A percentile compares a stretch with the other conserved stretches of the same genome.
Evolutionary conservation across 2,329 filamentous ascomycete species (phyloP).

Genomic region (Didymella keratinophila): DNA sequence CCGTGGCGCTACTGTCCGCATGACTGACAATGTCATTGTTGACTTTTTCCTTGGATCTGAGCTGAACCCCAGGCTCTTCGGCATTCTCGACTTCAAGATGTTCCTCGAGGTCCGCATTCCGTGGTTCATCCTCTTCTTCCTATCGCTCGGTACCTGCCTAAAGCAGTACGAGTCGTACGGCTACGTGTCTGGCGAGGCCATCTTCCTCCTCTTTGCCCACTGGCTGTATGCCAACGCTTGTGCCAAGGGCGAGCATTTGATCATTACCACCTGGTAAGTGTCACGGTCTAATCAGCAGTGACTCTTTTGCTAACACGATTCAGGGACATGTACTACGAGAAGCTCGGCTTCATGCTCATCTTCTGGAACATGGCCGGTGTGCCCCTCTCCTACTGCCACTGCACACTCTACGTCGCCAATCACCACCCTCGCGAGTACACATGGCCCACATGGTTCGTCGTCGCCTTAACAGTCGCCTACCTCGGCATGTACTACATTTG

Average conservation of each 20-base stretch:
- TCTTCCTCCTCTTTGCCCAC: conserved; percentile 86
- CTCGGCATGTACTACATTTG: conserved; percentile 88
- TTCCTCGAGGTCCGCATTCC: conserved; percentile 93
- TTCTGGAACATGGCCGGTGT: conserved; percentile 97
- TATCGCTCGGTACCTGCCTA: conserved; percentile 77
- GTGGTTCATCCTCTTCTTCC: conserved; percentile 87
- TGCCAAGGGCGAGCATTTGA: conserved; percentile 89
- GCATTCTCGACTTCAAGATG: conserved; percentile 90
- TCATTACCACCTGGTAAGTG: conserved; percentile 79
- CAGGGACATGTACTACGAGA: conserved; percentile 95
- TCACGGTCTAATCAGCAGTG: neutral
- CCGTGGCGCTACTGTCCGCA: conserved; percentile 86
- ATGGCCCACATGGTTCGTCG: conserved; percentile 75
- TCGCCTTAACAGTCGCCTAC: conserved; percentile 72
- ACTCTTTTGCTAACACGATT: conserved; percentile 10
- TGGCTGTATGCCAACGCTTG: conserved; percentile 93
- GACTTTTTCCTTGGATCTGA: conserved; percentile 94
- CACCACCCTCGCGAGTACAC: conserved; percentile 79
- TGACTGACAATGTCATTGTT: conserved; percentile 83
- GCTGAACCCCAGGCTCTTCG: conserved; percentile 85
- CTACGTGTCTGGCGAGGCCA: conserved; percentile 84
- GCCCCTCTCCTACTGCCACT: conserved; percentile 91
- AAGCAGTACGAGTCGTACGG: conserved; percentile 86
- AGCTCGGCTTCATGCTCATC: conserved; percentile 97
- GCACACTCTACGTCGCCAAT: conserved; percentile 87